Evolutionary conservation across 1,284 basidiomycete species (phyloP).

Genomic region (Leccinum subrobustum): DNA sequence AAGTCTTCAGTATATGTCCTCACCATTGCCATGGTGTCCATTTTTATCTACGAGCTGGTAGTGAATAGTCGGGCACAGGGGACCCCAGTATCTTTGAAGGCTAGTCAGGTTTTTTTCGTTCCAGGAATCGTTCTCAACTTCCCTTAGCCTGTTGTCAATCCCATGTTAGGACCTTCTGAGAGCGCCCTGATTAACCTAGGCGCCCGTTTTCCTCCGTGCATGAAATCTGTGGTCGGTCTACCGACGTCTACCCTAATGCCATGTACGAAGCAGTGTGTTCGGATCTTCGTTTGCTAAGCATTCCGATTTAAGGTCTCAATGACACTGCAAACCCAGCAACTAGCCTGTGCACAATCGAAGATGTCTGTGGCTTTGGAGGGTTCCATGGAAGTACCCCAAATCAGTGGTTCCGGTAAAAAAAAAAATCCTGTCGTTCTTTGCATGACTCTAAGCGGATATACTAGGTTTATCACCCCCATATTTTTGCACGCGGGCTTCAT

Average conservation of each 20-base stretch:
- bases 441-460: constrained; percentile 10
- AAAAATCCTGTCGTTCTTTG: background rate
- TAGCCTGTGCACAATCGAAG: constrained; percentile 72
- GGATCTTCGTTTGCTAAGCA: constrained; percentile 7
- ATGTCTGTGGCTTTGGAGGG: constrained; percentile 88
- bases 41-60: constrained; percentile 80
- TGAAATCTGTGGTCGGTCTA: constrained; percentile 71
- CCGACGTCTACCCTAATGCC: constrained; percentile 59
- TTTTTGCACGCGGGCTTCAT: constrained; percentile 93
- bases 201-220: constrained; percentile 90
- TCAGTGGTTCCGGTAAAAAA: constrained; percentile 77
- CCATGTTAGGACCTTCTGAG: constrained; percentile 89
- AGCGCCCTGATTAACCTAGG: constrained; percentile 86
- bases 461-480: constrained; percentile 80
- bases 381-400: constrained; percentile 70
- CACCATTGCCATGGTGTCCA: constrained; percentile 64
- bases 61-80: constrained; percentile 74
- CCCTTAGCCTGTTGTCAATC: constrained; percentile 74
- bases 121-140: constrained; percentile 3
- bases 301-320: constrained; percentile 55
- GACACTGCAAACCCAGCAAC: constrained; percentile 74
- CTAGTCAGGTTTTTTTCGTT: constrained; percentile 27
- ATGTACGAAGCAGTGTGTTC: constrained; percentile 46
- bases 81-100: constrained; percentile 79
- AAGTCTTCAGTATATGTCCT: constrained; percentile 54